Evolutionary conservation across 352 stramenopile species (phyloP), one percentile per base, ranked within the genome.

Genomic region (Phytophthora hybrid): DNA sequence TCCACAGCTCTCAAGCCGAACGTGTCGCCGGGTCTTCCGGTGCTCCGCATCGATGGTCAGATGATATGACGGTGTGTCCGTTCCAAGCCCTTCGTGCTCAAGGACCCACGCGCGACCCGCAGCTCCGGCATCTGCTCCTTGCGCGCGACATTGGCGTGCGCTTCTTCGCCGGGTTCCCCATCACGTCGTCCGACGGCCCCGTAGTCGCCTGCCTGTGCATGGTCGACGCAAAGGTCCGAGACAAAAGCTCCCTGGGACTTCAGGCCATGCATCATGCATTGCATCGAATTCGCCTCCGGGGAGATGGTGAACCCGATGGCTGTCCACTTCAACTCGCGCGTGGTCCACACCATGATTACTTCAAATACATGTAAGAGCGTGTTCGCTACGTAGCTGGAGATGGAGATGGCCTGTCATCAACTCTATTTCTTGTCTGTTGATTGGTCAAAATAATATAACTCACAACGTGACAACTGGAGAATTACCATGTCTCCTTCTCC

Each of bases 81-180:
- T 37, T 71, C 21, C 29, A 77, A 82, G 31, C 78, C 83, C 8
- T 73, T 91, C n/a, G 68, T 93, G 34, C 68, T 90, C 10, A 79
- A 71, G 7, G 69, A 89, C 31, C 80, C 83, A 70, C 66, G 53
- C 58, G 56, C 9, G 81, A 93, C 23, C 29, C 65, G 6, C 78
- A 75, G 3, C 73, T 91, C 37, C 58, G 71, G 6, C 63, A 75
- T 19, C 73, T 90, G 32, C 59, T 59, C 34, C 63, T 89, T 21
- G 60, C 88, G 19, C 64, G 79, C 18, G 74, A 90, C 10, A 67
- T 78, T 0, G 69, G 73, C 31, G 71, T n/a, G n/a, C 81, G 64
- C 0, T 92, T 91, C 66, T 88, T 87, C 64, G 83, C 83, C 1
- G 71, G 83, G 1, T 90, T 90, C 59, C 84, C 87, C 51, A 81